phyloP scores from a whole-genome alignment of 73 alveolate species.

The Tetrahymena malaccensis region DNA sequence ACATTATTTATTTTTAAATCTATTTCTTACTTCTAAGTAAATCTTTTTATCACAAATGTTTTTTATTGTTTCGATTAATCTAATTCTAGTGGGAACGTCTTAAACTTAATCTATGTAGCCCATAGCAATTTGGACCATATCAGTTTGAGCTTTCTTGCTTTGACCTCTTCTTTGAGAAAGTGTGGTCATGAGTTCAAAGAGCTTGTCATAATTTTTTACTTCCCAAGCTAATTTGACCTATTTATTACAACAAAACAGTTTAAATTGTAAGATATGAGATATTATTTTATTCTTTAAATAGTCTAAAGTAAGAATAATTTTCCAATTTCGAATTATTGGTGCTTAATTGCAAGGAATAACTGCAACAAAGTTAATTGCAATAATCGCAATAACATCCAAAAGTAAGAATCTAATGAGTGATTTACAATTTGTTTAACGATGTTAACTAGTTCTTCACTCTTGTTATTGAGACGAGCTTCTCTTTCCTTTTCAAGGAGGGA shows the following conservation, averaged over 20 bases:
- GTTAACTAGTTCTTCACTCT: conserved; percentile 46
- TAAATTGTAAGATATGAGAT: not conserved
- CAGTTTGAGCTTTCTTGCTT: conserved; percentile 66
- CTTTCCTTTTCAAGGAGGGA: conserved; percentile 63
- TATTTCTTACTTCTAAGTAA: conserved; percentile 48
- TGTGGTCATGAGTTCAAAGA: conserved; percentile 50
- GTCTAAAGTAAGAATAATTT: not conserved
- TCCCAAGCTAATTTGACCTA: conserved; percentile 54
- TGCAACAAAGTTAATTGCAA: not conserved
- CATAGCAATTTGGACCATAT: conserved; percentile 58
- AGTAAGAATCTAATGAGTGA: not conserved
- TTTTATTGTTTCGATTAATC: conserved; percentile 49
- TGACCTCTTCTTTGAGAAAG: conserved; percentile 68
- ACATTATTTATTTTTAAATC: not conserved
- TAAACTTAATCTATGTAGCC: conserved; percentile 47
- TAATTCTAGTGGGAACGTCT: conserved; percentile 47
- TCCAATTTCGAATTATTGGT: not conserved
- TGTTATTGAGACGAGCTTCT: conserved; percentile 65
- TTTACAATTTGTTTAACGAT: conserved; percentile 42
- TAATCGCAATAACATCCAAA: not conserved
- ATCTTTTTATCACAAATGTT: conserved; percentile 76
- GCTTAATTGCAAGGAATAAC: not conserved
- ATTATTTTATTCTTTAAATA: too few relatives aligned
- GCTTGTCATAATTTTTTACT: conserved; percentile 36
- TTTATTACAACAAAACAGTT: not conserved